Evolutionary conservation across 2,329 filamentous ascomycete species (phyloP).

Genomic region (Xylaria sp.): DNA sequence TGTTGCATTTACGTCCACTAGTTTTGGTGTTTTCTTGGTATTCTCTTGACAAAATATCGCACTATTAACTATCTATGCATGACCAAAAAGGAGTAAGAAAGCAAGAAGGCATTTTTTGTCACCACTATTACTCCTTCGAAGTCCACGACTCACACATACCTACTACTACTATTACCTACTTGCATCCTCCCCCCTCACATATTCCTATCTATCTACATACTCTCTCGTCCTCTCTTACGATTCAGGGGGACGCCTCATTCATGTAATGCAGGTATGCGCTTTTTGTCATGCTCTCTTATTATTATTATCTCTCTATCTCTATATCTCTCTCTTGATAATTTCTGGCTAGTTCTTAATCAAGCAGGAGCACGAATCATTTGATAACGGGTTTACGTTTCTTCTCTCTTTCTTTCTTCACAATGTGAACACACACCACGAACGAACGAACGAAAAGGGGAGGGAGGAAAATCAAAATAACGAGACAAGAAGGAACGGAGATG

Average conservation of each 20-base stretch:
- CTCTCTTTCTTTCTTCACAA: too few species aligned
- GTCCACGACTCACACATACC: too few species aligned
- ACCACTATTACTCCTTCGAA: neutral
- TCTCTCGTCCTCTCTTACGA: neutral
- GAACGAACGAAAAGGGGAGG: too few species aligned
- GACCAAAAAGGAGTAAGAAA: neutral
- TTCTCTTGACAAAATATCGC: neutral
- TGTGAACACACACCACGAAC: too few species aligned
- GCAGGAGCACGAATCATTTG: too few species aligned
- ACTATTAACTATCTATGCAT: neutral
- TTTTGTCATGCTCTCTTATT: constrained; percentile 8
- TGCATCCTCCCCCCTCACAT: neutral
- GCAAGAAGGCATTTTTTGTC: neutral
- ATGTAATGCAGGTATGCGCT: neutral
- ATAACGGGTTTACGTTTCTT: too few species aligned
- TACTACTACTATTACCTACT: neutral
- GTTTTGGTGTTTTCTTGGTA: neutral
- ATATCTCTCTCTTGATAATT: neutral
- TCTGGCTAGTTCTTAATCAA: neutral
- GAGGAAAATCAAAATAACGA: too few species aligned
- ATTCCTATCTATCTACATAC: neutral
- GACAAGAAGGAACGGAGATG: too few species aligned
- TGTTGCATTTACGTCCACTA: constrained; percentile 10
- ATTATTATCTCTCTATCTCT: neutral
- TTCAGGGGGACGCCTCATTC: neutral